Evolutionary conservation across 805 yeast genomes (phyloP).

Genomic region (Wickerhamomyces chambardii): DNA sequence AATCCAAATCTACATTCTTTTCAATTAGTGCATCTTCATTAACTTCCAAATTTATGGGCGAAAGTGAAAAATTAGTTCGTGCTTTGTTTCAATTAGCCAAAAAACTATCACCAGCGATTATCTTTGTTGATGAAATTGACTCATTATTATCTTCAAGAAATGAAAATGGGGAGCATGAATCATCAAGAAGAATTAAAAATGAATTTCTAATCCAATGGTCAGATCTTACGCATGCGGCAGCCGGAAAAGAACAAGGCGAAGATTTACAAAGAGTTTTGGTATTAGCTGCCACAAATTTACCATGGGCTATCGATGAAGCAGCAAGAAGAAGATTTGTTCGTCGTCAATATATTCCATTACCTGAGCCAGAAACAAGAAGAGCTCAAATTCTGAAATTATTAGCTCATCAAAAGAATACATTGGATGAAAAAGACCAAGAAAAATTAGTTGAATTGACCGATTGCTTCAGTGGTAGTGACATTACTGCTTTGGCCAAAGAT

Average conservation of each 20-base stretch:
- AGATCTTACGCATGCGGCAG: slow-evolving; percentile 81
- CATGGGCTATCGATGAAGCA: slow-evolving; percentile 98
- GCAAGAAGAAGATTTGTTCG: slow-evolving; percentile 92
- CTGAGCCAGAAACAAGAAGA: slow-evolving; percentile 75
- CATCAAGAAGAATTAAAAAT: slow-evolving; percentile 84
- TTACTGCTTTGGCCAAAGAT: slow-evolving; percentile 92
- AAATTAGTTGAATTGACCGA: slow-evolving; percentile 58
- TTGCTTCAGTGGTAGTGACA: slow-evolving; percentile 91
- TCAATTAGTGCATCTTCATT: slow-evolving; percentile 87
- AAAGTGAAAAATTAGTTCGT: slow-evolving; percentile 85
- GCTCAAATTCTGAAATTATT: slow-evolving; percentile 67
- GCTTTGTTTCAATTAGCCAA: slow-evolving; percentile 83
- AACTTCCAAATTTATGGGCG: slow-evolving; percentile 76
- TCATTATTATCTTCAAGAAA: slow-evolving; percentile 78
- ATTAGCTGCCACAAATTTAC: slow-evolving; percentile 90
- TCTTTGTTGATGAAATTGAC: slow-evolving; percentile 94
- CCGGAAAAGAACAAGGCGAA: slow-evolving; percentile 35
- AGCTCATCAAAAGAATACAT: slow-evolving; percentile 56
- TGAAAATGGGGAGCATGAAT: slow-evolving; percentile 73
- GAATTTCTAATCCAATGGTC: slow-evolving; percentile 96
- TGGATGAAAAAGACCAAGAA: slow-evolving; percentile 55
- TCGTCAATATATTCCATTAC: slow-evolving; percentile 89
- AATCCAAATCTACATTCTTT: slow-evolving; percentile 88
- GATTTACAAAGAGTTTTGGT: slow-evolving; percentile 59
- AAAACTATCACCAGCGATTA: slow-evolving; percentile 85